Conservation (phyloP, 78 protist genomes). For the Fonticula alba region DNA sequence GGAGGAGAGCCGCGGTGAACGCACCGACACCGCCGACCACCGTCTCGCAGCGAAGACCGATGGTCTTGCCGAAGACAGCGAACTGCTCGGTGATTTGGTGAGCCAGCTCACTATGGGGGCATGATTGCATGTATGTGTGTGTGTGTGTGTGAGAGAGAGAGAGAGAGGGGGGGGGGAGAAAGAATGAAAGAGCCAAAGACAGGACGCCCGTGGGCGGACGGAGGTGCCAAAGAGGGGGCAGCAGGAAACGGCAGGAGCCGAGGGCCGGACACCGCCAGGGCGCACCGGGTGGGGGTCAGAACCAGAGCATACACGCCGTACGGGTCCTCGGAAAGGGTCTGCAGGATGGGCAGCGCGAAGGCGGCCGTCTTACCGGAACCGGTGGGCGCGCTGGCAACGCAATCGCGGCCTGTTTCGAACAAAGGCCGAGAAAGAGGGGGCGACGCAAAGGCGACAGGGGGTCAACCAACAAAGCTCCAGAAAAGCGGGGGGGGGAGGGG, state of each 20-base stretch:
- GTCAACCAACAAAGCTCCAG: background rate
- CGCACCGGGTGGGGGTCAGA: constrained; percentile 73
- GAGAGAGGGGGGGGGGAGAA: background rate
- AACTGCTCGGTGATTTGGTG: constrained; percentile 75
- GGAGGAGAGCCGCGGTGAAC: background rate
- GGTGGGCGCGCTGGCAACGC: constrained; percentile 52
- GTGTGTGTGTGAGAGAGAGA: background rate
- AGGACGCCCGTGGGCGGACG: too few relatives aligned
- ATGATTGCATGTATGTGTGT: background rate
- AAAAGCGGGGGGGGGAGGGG: background rate
- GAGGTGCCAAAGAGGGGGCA: too few relatives aligned
- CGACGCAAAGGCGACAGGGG: background rate
- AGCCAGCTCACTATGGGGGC: constrained; percentile 43
- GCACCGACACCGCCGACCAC: constrained; percentile 64
- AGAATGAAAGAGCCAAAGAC: background rate
- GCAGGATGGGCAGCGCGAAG: constrained; percentile 88
- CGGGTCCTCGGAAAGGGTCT: constrained; percentile 56
- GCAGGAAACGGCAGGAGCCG: background rate
- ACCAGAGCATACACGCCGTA: constrained; percentile 70
- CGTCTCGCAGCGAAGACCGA: constrained; percentile 26
- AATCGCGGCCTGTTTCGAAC: constrained; percentile 20
- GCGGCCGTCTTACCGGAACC: constrained; percentile 95
- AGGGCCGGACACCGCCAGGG: too few relatives aligned
- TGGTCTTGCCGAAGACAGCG: constrained; percentile 45
- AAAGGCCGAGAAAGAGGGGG: background rate